Base-by-base conservation (phyloP, 768 basidiomycete species). In the Lanmaoa rubissima region DNA sequence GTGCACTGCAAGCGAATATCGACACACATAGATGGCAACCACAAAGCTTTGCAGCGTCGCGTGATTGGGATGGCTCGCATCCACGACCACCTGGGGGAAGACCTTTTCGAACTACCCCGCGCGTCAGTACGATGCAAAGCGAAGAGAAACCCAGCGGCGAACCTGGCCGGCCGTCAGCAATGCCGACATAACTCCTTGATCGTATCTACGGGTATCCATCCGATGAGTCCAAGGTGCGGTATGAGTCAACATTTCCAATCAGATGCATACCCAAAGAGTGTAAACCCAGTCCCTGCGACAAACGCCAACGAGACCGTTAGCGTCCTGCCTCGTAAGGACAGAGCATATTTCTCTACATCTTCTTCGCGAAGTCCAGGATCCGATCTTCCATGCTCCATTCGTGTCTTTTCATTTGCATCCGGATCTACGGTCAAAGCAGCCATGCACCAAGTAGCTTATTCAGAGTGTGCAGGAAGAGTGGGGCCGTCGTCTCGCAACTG, bases 151-250 rank as follows among this genome's bases (percentile, higher is more conserved):
- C 6, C 32, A 11, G 34, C 38, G 36, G 24, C 52, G 21, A 54
- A 82, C 81, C 73, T 82, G 78, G 45, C 73, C 72, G 0, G 86
- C 79, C 5, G 80, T 84, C 48, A 87, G 69, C 21, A 86, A 72
- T 17, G 84, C 83, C n/a, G 80, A 81, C 85, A 87, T 85, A 34
- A 86, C 86, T 42, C 85, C 85, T 65, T 87, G 86, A 62, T 87
- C 86, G 69, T 86, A 87, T 28, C 83, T 84, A 26, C 46, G 39
- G 14, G 35, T 8, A 43, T 28, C 28, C 21, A 21, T 26, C 2
- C 14, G 17, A 48, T 58, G 43, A 63, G 46, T 34, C 41, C 44
- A 4, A 54, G 46, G 5, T 21, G 19, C 21, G 24, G 3, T 0
- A 49, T 21, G 13, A 11, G 21, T 34, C 19, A 24, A 48, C 16